phyloP scores from a whole-genome alignment of 176 grass and related monocot species.

The Zoysia pacifica region DNA sequence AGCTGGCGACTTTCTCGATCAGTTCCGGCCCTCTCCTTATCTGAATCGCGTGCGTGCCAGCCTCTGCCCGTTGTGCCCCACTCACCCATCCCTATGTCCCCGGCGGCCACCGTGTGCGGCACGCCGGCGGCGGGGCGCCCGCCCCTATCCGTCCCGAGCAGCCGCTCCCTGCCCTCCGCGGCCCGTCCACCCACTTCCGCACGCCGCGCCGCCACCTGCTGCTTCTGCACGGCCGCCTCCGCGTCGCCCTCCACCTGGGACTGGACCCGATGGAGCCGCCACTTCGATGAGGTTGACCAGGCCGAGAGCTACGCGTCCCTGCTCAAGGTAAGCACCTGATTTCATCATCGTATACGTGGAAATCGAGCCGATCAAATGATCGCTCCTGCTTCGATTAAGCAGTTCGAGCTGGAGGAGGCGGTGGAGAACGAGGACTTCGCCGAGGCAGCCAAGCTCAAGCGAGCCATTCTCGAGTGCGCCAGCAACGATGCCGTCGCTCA shows the following conservation, averaged over 20 bases:
- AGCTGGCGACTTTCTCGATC: constrained; percentile 18
- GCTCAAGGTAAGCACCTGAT: constrained; percentile 49
- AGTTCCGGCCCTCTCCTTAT: neutral
- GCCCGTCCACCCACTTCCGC: constrained; percentile 19
- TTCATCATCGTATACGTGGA: neutral
- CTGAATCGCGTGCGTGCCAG: constrained; percentile 21
- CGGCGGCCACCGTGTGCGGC: constrained; percentile 42
- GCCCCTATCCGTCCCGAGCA: constrained; percentile 16
- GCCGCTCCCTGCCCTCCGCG: constrained; percentile 37
- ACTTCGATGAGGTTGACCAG: constrained; percentile 86
- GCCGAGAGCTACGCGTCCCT: constrained; percentile 81
- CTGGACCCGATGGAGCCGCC: constrained; percentile 78
- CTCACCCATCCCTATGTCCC: constrained; percentile 7
- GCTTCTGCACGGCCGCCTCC: constrained; percentile 40
- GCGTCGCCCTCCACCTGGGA: constrained; percentile 61
- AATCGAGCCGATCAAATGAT: constrained; percentile 25
- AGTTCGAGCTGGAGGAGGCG: constrained; percentile 97
- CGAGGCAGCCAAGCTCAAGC: constrained; percentile 76
- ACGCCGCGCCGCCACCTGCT: constrained; percentile 23
- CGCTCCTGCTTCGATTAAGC: constrained; percentile 1
- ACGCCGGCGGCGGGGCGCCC: constrained; percentile 52
- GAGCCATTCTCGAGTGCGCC: constrained; percentile 55
- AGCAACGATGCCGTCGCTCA: constrained; percentile 63
- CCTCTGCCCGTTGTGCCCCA: constrained; percentile 36
- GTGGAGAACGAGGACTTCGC: constrained; percentile 86